A percentile compares a stretch with the other conserved stretches of the same genome.
Conservation (phyloP, 495 filamentous ascomycete species). For the Aspergillus panamensis region DNA sequence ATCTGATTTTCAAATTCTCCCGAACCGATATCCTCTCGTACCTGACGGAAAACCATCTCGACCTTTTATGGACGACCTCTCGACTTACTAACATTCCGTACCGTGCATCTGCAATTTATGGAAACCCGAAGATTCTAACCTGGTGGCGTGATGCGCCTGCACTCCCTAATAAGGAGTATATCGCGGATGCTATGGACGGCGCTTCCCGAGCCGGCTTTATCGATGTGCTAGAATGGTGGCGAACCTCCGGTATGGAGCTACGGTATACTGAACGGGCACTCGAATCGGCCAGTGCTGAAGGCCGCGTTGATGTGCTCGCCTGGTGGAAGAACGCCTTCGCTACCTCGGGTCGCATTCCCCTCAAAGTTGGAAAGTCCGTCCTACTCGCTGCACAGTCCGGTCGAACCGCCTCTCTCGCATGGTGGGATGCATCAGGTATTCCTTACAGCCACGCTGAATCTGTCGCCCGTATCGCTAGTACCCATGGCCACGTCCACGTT, state of each 20-base stretch:
- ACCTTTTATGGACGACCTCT: slow-evolving; percentile 78
- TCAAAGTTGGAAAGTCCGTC: slow-evolving; percentile 78
- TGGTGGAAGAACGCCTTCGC: slow-evolving; percentile 77
- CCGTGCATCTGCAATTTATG: slow-evolving; percentile 81
- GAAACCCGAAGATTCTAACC: slow-evolving; percentile 76
- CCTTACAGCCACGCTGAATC: slow-evolving; percentile 68
- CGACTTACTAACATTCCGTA: slow-evolving; percentile 77
- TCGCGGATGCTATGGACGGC: slow-evolving; percentile 76
- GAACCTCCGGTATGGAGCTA: slow-evolving; percentile 69
- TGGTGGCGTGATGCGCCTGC: slow-evolving; percentile 82
- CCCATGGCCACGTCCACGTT: slow-evolving; percentile 81
- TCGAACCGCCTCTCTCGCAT: slow-evolving; percentile 64
- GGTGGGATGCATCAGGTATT: slow-evolving; percentile 79
- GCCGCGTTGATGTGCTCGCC: slow-evolving; percentile 76
- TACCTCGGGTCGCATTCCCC: slow-evolving; percentile 43
- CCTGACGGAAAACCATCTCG: slow-evolving; percentile 71
- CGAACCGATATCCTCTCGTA: slow-evolving; percentile 74
- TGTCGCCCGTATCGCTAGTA: slow-evolving; percentile 77
- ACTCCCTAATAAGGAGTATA: slow-evolving; percentile 75
- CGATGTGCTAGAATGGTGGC: slow-evolving; percentile 90
- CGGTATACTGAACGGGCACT: slow-evolving; percentile 83
- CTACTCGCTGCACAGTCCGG: slow-evolving; percentile 77
- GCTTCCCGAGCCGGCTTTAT: slow-evolving; percentile 80
- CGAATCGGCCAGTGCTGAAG: slow-evolving; percentile 78
- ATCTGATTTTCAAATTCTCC: slow-evolving; percentile 87